Conservation (phyloP, 345 rosid species). For the Excoecaria agallocha region DNA sequence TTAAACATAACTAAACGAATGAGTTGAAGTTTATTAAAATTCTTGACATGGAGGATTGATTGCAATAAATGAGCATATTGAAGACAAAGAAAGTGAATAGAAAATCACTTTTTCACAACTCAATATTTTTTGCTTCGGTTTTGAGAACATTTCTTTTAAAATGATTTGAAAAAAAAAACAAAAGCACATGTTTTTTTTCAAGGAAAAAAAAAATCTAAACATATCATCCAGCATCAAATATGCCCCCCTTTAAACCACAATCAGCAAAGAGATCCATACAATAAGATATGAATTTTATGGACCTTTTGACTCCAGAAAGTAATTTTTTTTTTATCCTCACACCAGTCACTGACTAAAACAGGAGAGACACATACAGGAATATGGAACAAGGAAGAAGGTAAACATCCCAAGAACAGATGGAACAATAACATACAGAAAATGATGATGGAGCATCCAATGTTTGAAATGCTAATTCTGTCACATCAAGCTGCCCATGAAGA, state of each 20-base stretch:
- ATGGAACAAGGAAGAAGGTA: slow-evolving; percentile 18
- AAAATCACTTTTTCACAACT: too few relatives aligned
- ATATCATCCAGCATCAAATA: not conserved
- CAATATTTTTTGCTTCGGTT: too few relatives aligned
- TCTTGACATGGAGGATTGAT: too few relatives aligned
- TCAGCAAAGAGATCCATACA: not conserved
- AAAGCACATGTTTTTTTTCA: too few relatives aligned
- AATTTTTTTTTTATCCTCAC: not conserved
- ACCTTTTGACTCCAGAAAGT: slow-evolving; percentile 6
- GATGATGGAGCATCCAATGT: slow-evolving; percentile 83
- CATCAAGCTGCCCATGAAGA: slow-evolving; percentile 88
- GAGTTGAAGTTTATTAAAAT: too few relatives aligned
- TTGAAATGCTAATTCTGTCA: slow-evolving; percentile 78
- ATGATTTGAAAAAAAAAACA: too few relatives aligned
- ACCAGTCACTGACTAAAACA: not conserved
- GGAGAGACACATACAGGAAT: slow-evolving; percentile 6
- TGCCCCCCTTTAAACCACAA: not conserved
- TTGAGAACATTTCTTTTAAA: too few relatives aligned
- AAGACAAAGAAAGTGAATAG: too few relatives aligned
- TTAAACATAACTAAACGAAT: too few relatives aligned
- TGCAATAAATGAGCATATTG: too few relatives aligned
- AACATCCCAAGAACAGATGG: slow-evolving; percentile 15
- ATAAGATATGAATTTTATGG: slow-evolving; percentile 9
- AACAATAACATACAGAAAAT: slow-evolving; percentile 67
- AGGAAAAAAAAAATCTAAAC: too few relatives aligned